Evolutionary conservation across 108 stramenopile species (phyloP).

Genomic region (Pseudonitzschia multiseries): DNA sequence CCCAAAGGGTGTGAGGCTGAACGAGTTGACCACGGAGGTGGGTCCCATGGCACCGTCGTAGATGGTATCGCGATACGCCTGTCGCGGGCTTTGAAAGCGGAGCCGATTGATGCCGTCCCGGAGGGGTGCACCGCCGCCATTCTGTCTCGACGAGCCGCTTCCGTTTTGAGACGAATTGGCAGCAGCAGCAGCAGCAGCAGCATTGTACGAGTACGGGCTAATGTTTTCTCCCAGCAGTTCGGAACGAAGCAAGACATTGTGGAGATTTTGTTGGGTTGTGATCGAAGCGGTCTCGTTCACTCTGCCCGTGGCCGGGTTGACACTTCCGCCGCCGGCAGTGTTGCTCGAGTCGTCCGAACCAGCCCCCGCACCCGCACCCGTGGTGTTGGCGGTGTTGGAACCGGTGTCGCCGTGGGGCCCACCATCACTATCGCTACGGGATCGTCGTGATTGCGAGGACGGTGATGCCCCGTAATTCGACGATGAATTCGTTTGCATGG

Average conservation of each 20-base stretch:
- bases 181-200: neutral
- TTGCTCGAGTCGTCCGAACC: slow-evolving; percentile 4
- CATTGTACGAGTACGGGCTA: slow-evolving; percentile 40
- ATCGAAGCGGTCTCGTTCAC: slow-evolving; percentile 10
- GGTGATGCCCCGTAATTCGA: neutral
- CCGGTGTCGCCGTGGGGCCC: slow-evolving; percentile 2
- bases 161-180: neutral
- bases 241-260: slow-evolving; percentile 74
- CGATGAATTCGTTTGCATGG: slow-evolving; percentile 14
- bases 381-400: slow-evolving; percentile 12
- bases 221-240: slow-evolving; percentile 86
- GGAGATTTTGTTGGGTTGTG: slow-evolving; percentile 47
- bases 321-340: slow-evolving; percentile 3
- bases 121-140: slow-evolving; percentile 33
- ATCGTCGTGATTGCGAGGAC: neutral
- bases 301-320: slow-evolving; percentile 19
- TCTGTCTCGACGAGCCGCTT: neutral
- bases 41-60: slow-evolving; percentile 38
- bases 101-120: slow-evolving; percentile 63
- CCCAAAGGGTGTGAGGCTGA: slow-evolving; percentile 67
- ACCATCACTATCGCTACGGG: neutral
- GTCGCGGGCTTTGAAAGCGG: slow-evolving; percentile 63
- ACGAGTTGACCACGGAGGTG: slow-evolving; percentile 71
- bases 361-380: slow-evolving; percentile 5
- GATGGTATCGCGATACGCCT: slow-evolving; percentile 50